Base-by-base conservation (phyloP, 1,284 basidiomycete species). In the Trichosporon sp. region DNA sequence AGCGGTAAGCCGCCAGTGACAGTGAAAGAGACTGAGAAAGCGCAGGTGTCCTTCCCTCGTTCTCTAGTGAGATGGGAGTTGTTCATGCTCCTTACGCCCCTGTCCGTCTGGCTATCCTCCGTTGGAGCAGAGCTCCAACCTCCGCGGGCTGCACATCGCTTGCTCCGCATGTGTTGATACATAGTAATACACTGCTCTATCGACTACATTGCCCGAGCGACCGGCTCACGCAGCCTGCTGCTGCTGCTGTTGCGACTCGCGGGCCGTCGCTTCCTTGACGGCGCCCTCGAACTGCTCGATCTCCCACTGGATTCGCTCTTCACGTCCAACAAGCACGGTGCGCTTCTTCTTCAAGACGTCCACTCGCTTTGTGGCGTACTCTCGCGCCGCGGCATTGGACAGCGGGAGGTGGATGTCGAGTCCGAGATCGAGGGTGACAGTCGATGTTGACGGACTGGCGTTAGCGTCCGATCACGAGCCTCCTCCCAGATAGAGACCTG, bases 341-440 rank as follows among this genome's bases (percentile, higher is more conserved):
- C 71, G 63, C 58, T 73, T 74, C 60, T 70, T 75, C 42, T 71
- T 62, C 23, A 80, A 72, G 21, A 79, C 64, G 3, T 67, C 69
- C 0, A 71, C 65, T 2, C 76, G 73, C 63, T 75, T 70, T n/a
- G 60, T 21, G 0, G 72, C 67, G 64, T 76, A 79, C 13, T 15
- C 65, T 2, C 66, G 69, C 0, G 77, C 78, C 27, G 76, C 70
- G 1, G 34, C 1, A 1, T 68, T 29, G 0, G 73, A 68, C 25
- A 80, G 68, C 23, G 75, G 64, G n/a, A 78, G 25, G 68, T 80
- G 78, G n/a, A 78, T 44, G 68, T 77, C 75, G 7, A 78, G 70
- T 0, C 78, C 78, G 18, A 80, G 67, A 66, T 78, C 77, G n/a
- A 80, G 71, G 0, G 76, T 76, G 6, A 80, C 67, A 0, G 23